phyloP scores from a whole-genome alignment of 192 early-diverging fungal genomes.

The Gigaspora rosea region DNA sequence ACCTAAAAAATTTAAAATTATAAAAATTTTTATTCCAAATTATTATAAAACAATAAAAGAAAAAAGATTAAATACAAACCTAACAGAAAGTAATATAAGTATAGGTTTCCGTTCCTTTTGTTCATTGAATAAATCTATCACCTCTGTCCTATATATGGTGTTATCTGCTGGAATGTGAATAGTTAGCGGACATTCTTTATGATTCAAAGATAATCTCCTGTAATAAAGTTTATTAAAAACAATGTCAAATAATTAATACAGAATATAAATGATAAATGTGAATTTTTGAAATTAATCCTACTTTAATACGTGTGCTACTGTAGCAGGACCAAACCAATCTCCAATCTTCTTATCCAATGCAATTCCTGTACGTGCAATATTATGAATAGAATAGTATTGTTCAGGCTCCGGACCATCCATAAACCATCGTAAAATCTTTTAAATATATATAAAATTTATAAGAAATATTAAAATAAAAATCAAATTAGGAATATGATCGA shows the following conservation, averaged over 20 bases:
- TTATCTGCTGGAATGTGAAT: conserved; percentile 40
- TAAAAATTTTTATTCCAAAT: background rate
- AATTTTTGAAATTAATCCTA: conserved; percentile 23
- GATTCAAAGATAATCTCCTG: conserved; percentile 39
- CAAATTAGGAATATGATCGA: background rate
- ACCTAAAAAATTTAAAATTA: background rate
- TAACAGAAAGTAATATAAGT: conserved; percentile 38
- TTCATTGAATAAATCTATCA: background rate
- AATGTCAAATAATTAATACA: background rate
- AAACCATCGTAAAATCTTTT: conserved; percentile 42
- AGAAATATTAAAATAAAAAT: background rate
- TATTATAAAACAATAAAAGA: background rate
- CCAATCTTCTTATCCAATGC: conserved; percentile 45
- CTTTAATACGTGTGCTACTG: conserved; percentile 44
- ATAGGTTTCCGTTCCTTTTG: conserved; percentile 41
- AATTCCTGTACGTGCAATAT: conserved; percentile 39
- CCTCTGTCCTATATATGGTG: conserved; percentile 28
- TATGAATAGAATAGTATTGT: conserved; percentile 48
- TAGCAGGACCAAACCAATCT: conserved; percentile 50
- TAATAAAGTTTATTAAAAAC: background rate
- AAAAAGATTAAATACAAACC: conserved; percentile 33
- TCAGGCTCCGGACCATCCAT: conserved; percentile 45
- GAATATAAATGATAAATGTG: background rate
- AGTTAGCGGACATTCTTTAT: conserved; percentile 37
- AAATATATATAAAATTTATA: no score